Base-by-base conservation (phyloP, 2,329 filamentous ascomycete species). In the Alternaria burnsii region DNA sequence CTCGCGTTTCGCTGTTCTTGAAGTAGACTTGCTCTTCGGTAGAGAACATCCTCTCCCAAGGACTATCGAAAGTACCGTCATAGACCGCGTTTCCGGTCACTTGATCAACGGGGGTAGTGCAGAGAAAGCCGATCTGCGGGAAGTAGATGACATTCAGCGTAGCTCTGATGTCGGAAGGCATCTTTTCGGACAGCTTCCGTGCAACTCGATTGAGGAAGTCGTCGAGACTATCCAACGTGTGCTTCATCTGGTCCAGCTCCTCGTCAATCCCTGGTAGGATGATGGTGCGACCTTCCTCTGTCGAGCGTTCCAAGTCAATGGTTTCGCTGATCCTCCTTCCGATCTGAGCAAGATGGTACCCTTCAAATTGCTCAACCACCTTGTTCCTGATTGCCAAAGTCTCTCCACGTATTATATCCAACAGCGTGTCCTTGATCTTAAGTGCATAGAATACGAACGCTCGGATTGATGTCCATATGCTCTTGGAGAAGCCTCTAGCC, bases 51-150 rank as follows among this genome's bases (percentile, higher is more conserved):
- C 87, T 86, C 61, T 93, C 87, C 95, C 94, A 99, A 0, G 79
- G 78, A 57, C 88, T 88, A 16, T 84, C 82, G 1, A 81, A 73
- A 4, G 82, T 75, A 1, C 91, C 91, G 67, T 88, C 84, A 66
- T 90, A 94, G 11, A 86, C 81, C 0, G 87, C 85, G 47, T 83
- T 80, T 0, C 87, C 87, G 2, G 85, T 88, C 1, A 82, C 76
- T 14, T 83, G 80, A 67, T 93, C 86, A 4, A 89, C 77, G 2
- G 85, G 85, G 16, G 97, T 88, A 0, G 90, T 88, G 3, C 93
- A 91, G 38, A 97, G 85, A 73, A 97, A 99, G 0, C 95, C 95
- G 38, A 97, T 87, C 71, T 97, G 93, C 0, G 94, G 94, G 63
- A 97, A 91, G 75, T 95, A 97, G 18, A 95, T 90, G 63, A 96